Evolutionary conservation across 2,329 filamentous ascomycete species (phyloP), one percentile per base, ranked within the genome.

Genomic region (Metarhizium anisopliae): DNA sequence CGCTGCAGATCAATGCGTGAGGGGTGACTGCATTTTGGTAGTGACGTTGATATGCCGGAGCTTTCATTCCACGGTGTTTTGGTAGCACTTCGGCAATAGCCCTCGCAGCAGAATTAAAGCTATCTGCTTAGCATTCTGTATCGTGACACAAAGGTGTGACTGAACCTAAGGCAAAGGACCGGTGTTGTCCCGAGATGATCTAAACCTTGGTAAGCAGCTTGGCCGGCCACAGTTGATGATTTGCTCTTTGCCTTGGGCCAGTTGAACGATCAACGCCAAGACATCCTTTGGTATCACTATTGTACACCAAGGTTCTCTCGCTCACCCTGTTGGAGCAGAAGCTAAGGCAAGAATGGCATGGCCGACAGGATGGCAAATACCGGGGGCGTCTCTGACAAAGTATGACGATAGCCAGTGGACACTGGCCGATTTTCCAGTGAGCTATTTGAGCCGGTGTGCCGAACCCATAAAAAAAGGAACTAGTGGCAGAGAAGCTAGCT

Each of bases 141-240:
- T 25, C 25, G 25, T 25, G 25, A 25, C 25, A 25, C 25, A 25
- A 25, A 25, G 25, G 25, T 25, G 4, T 25, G 25, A 25, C 4
- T 35, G 32, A 7, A 35, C 32, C 10, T 4, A 13, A 13, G 13
- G 14, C 40, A 13, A 25, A 47, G 18, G 54, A 29, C 56, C 54
- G 51, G 51, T 50, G 25, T 52, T 56, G 51, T 32, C 52, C 56
- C 42, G 54, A 55, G 20, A 11, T 16, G 29, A 53, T 55, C 53
- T 30, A 36, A 25, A 51, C n/a, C 32, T 36, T 10, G 32, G n/a
- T 18, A 55, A 32, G 20, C 47, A 14, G 16, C 7, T 16, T 50
- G 54, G 18, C 30, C 13, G n/a, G 8, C n/a, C 45, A 25, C 25
- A 25, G 52, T 43, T 38, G 50, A 40, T 52, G 8, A 47, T 25